These are phyloP conservation scores for Parachlorella kessleri DNA, from an alignment of 139 green algal species.

Conservation along the genomic window DNA sequence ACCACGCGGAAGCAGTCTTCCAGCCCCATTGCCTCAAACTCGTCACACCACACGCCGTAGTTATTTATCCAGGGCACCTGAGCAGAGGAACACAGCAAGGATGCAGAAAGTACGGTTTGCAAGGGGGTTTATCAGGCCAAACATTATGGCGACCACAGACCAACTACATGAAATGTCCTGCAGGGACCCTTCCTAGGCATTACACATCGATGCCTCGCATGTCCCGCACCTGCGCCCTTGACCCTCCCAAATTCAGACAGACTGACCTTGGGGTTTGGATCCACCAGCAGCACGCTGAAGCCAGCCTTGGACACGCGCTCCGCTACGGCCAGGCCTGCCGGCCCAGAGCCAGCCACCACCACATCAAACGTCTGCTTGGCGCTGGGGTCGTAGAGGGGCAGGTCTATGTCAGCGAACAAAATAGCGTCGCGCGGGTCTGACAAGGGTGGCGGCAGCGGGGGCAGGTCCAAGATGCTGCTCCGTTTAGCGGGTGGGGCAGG, in stretches of 20 bases:
- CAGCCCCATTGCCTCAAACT: constrained; percentile 95
- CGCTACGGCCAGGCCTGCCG: constrained; percentile 84
- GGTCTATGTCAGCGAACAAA: constrained; percentile 29
- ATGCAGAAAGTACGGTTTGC: too few relatives aligned
- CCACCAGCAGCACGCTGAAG: constrained; percentile 29
- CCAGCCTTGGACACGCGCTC: constrained; percentile 62
- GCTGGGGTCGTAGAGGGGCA: constrained; percentile 14
- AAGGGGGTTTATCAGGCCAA: too few relatives aligned
- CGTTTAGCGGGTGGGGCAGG: too few relatives aligned
- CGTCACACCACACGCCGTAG: constrained; percentile 98
- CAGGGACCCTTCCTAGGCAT: too few relatives aligned
- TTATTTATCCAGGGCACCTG: constrained; percentile 94
- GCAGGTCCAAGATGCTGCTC: neutral
- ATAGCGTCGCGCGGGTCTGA: neutral
- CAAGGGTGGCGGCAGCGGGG: neutral
- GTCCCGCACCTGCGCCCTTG: too few relatives aligned
- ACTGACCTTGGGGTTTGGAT: constrained; percentile 23
- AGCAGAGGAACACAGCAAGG: too few relatives aligned
- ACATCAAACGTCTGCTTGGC: constrained; percentile 71
- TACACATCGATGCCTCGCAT: too few relatives aligned
- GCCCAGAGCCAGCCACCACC: constrained; percentile 88
- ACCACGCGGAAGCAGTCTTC: constrained; percentile 82
- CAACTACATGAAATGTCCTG: too few relatives aligned
- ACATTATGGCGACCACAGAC: too few relatives aligned
- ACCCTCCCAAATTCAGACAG: too few relatives aligned